A percentile compares a stretch with the other conserved stretches of the same genome.
Conservation (phyloP, 1,284 basidiomycete genomes). For the Paramarasmius palmivorus region DNA sequence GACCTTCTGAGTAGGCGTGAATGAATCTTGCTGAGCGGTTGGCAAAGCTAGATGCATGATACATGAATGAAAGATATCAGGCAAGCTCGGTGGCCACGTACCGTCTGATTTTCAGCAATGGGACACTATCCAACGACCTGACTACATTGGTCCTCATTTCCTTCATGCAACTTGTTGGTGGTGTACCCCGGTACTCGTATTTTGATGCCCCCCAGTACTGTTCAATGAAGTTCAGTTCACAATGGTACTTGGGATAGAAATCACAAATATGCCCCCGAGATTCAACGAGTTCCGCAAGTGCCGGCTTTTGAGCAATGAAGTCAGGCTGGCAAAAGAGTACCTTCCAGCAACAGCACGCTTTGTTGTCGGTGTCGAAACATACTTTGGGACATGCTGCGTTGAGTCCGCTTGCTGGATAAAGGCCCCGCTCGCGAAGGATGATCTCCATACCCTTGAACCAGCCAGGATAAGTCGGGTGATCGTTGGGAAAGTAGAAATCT, state of each 20-base stretch:
- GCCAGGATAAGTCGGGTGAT: constrained; percentile 28
- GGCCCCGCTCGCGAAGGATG: constrained; percentile 29
- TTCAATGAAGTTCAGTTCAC: constrained; percentile 30
- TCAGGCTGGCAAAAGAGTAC: constrained; percentile 8
- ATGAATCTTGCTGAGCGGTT: constrained; percentile 23
- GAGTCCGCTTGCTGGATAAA: constrained; percentile 31
- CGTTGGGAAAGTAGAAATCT: constrained; percentile 26
- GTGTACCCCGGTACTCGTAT: constrained; percentile 15
- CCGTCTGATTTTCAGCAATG: constrained; percentile 17
- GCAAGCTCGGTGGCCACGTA: constrained; percentile 5
- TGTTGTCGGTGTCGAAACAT: constrained; percentile 8
- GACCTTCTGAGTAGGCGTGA: constrained; percentile 17
- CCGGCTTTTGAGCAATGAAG: constrained; percentile 14
- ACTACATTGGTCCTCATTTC: constrained; percentile 22
- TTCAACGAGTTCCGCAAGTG: constrained; percentile 17
- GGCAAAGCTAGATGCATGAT: constrained; percentile 21
- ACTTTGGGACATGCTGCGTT: constrained; percentile 16
- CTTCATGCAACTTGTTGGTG: constrained; percentile 17
- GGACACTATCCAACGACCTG: constrained; percentile 17
- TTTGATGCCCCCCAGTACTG: constrained; percentile 28
- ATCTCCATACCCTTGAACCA: constrained; percentile 35
- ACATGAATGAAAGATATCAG: constrained; percentile 8
- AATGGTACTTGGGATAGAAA: constrained; percentile 28
- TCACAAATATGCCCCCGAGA: constrained; percentile 18
- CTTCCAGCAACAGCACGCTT: constrained; percentile 21